phyloP scores from a whole-genome alignment of 257 asterid genomes.

The Nicotiana tabacum region DNA sequence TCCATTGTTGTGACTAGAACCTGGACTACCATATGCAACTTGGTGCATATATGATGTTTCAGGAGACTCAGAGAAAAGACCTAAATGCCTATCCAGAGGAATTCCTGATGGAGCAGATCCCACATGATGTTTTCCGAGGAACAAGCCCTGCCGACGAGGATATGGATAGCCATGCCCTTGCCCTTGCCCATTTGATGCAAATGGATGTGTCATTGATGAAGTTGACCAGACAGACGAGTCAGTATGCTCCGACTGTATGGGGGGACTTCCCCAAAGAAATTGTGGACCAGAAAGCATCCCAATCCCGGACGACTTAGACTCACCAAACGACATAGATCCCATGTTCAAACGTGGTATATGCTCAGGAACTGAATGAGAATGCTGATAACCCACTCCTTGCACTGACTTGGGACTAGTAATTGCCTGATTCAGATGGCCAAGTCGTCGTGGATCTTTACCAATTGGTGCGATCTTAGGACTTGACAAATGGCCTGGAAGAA shows the following conservation, averaged over 20 bases:
- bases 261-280: conserved; percentile 95
- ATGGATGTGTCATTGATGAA: conserved; percentile 42
- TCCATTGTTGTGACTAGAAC: conserved; percentile 42
- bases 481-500: conserved; percentile 57
- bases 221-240: conserved; percentile 56
- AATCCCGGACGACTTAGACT: conserved; percentile 59
- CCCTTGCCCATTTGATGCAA: conserved; percentile 41
- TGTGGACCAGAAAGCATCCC: conserved; percentile 94
- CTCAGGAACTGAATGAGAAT: conserved; percentile 40
- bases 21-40: conserved; percentile 40
- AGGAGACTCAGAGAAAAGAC: conserved; percentile 80
- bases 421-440: conserved; percentile 32
- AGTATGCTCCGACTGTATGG: conserved; percentile 45
- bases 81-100: conserved; percentile 69
- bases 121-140: conserved; percentile 60
- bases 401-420: conserved; percentile 15
- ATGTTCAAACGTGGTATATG: conserved; percentile 55
- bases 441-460: conserved; percentile 65
- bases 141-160: conserved; percentile 41
- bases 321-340: conserved; percentile 48
- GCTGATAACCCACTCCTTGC: conserved; percentile 30
- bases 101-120: conserved; percentile 96
- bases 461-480: conserved; percentile 88
- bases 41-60: conserved; percentile 58
- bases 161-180: conserved; percentile 45